Percentiles rank a stretch among this genome's conserved stretches.
Conservation (phyloP, 192 early-diverging fungal species). For the Jimgerdemannia flammicorona region DNA sequence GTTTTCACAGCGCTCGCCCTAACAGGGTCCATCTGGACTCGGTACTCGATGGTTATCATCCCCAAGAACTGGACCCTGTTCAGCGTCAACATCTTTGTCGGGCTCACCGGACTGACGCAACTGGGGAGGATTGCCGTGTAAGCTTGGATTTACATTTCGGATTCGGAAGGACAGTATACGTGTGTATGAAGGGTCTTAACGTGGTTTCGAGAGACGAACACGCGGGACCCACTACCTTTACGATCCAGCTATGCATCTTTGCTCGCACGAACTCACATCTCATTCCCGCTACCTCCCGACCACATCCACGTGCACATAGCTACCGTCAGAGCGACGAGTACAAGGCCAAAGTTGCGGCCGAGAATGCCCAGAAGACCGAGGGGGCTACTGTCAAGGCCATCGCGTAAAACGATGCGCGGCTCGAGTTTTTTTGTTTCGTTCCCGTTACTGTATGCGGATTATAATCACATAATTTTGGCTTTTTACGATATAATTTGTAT, state of each 20-base stretch:
- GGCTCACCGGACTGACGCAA: slow-evolving; percentile 85
- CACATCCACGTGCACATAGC: slow-evolving; percentile 8
- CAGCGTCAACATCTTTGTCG: slow-evolving; percentile 92
- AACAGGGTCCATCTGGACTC: slow-evolving; percentile 97
- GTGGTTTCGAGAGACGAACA: too few relatives aligned
- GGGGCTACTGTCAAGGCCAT: too few relatives aligned
- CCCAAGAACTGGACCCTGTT: slow-evolving; percentile 91
- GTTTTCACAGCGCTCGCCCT: slow-evolving; percentile 70
- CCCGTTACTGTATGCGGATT: too few relatives aligned
- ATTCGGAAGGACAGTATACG: not conserved
- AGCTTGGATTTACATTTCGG: slow-evolving; percentile 9
- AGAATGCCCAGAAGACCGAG: not conserved
- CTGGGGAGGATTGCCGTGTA: slow-evolving; percentile 75
- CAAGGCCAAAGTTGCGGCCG: slow-evolving; percentile 26
- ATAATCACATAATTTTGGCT: too few relatives aligned
- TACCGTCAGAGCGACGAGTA: slow-evolving; percentile 38
- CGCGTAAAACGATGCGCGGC: too few relatives aligned
- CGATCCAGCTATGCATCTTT: not conserved
- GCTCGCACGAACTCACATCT: not conserved
- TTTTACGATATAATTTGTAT: too few relatives aligned
- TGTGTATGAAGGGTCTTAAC: not conserved
- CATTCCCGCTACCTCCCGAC: not conserved
- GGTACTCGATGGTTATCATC: slow-evolving; percentile 91
- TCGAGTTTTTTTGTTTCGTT: too few relatives aligned
- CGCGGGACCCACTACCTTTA: too few relatives aligned